Evolutionary conservation across 2,329 filamentous ascomycete genomes (phyloP), one percentile per base, ranked within the genome.

Genomic region (Alternaria burnsii): DNA sequence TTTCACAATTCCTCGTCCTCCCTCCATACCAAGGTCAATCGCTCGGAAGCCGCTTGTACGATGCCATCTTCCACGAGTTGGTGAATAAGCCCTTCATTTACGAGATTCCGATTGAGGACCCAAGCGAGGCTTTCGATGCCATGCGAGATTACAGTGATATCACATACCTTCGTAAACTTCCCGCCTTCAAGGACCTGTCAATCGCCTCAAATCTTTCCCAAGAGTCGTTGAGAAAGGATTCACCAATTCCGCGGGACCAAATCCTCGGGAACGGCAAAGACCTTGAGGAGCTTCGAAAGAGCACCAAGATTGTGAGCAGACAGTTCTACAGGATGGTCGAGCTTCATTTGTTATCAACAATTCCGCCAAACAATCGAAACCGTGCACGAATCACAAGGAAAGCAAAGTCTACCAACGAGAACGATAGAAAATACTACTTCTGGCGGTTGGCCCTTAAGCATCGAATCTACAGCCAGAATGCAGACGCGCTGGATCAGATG

Each of bases 41-140:
- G 16, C 89, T 94, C 51, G 95, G 94, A 36, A 86, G 88, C 11
- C 85, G 88, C 42, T 87, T 99, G 40, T 99, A 98, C 82, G 88
- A 88, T 61, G 85, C 88, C 50, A 92, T 98, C 67, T 94, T 93
- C 73, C 80, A 85, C 8, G 81, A 88, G 67, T 91, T 92, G 65
- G 84, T 91, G 59, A 83, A 87, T 34, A 86, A 91, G 58, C 78
- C 86, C 0, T 88, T 89, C 61, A 90, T 93, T 8, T 84, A 88
- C 55, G 94, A 98, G 75, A 86, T 99, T 71, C 96, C 94, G 0
- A 89, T 99, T 6, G 95, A 99, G 80, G 94, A 98, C 63, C 96
- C 95, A 0, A 98, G 92, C 72, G 91, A 94, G 74, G 88, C 86
- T 1, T 96, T 96, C 69, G 91, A 95, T 72, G 88, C 92, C 60